A percentile compares a stretch with the other conserved stretches of the same genome.
Conservation (phyloP, 208 protist genomes). For the Entamoeba histolytica region DNA sequence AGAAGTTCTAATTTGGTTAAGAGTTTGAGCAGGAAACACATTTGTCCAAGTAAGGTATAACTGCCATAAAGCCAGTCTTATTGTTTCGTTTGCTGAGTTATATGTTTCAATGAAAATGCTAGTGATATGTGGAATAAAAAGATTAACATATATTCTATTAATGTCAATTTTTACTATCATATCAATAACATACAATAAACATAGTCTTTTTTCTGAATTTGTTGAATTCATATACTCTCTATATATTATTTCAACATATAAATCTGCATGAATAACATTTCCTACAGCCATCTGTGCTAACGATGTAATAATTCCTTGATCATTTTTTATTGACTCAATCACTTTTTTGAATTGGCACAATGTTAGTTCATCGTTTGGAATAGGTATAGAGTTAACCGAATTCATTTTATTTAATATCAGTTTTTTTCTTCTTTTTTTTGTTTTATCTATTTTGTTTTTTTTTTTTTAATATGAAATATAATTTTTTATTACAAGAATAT, state of each 20-base stretch:
- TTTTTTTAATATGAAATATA: no score
- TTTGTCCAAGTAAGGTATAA: not conserved
- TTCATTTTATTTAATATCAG: not conserved
- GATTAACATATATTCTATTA: not conserved
- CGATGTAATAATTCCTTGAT: not conserved
- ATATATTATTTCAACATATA: not conserved
- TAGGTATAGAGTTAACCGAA: not conserved
- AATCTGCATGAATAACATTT: not conserved
- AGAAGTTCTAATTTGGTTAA: not conserved
- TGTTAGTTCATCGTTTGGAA: not conserved
- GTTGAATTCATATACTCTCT: not conserved
- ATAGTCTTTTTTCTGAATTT: not conserved
- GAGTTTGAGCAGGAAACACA: not conserved
- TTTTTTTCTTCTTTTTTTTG: not conserved
- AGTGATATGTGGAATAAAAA: not conserved
- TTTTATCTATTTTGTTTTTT: no score
- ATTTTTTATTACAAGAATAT: no score
- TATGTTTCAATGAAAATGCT: not conserved
- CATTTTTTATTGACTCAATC: not conserved
- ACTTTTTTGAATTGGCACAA: not conserved
- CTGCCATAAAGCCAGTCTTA: not conserved
- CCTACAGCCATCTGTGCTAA: not conserved
- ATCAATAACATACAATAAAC: not conserved
- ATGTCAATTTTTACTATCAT: not conserved
- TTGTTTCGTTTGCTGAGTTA: not conserved